These are phyloP conservation scores for Patellifolia procumbens DNA, from an alignment of 179 eudicot species.

Conservation along the genomic window DNA sequence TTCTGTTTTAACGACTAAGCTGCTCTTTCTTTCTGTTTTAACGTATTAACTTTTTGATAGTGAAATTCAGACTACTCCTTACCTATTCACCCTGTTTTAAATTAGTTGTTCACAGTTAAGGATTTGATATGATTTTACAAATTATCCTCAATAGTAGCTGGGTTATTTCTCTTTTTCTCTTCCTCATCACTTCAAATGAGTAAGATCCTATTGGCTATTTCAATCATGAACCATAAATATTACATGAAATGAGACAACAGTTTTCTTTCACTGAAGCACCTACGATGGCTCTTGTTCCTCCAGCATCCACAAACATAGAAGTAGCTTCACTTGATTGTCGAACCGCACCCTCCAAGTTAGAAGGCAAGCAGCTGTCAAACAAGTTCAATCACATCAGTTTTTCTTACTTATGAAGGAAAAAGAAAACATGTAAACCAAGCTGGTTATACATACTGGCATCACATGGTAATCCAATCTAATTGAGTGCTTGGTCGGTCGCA, in stretches of 20 bases:
- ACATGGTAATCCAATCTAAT: neutral
- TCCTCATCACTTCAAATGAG: neutral
- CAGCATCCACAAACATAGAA: conserved; percentile 76
- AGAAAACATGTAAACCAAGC: neutral
- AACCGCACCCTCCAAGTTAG: conserved; percentile 95
- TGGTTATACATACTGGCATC: neutral
- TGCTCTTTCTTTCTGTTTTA: neutral
- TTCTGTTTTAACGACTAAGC: neutral
- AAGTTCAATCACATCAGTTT: conserved; percentile 14
- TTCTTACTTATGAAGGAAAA: neutral
- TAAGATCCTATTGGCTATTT: neutral
- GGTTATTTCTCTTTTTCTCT: too few relatives aligned
- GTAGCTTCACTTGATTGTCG: conserved; percentile 83
- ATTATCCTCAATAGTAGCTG: too few relatives aligned
- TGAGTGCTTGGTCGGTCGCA: neutral
- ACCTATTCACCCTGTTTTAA: neutral
- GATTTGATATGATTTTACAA: neutral
- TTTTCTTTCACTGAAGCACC: conserved; percentile 30
- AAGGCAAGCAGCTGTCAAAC: conserved; percentile 85
- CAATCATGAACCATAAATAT: neutral
- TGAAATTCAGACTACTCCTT: neutral
- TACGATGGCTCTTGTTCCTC: conserved; percentile 98
- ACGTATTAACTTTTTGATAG: neutral
- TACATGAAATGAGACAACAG: too few relatives aligned
- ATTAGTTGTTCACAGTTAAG: neutral